These are phyloP conservation scores for Solanum boliviense DNA, from an alignment of 257 asterid genomes.

Conservation along the genomic window DNA sequence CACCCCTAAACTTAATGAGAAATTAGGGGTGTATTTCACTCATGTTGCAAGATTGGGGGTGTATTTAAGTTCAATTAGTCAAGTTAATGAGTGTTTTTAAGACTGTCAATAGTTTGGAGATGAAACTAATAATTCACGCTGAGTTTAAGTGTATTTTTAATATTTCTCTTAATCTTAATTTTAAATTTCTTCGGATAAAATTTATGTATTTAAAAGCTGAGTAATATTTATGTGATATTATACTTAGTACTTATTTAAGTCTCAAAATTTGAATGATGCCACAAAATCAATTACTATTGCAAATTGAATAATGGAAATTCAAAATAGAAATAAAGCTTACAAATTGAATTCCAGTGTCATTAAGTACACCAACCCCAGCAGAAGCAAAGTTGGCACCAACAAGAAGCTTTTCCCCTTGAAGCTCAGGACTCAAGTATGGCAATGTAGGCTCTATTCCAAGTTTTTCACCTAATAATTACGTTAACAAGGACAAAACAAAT, in stretches of 20 bases:
- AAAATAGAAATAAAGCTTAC: slow-evolving; percentile 23
- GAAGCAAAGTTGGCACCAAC: slow-evolving; percentile 92
- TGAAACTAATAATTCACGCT: too few relatives aligned
- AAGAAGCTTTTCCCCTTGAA: slow-evolving; percentile 38
- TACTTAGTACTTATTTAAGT: not conserved
- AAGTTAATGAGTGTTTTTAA: too few relatives aligned
- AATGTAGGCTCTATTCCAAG: slow-evolving; percentile 51
- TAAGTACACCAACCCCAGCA: slow-evolving; percentile 79
- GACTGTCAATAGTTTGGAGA: too few relatives aligned
- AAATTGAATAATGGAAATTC: not conserved
- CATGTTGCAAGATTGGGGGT: too few relatives aligned
- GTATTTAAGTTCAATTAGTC: too few relatives aligned
- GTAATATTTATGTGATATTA: not conserved
- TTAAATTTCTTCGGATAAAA: not conserved
- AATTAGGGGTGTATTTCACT: too few relatives aligned
- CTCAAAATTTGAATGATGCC: not conserved
- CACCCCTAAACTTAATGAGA: too few relatives aligned
- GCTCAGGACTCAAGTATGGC: slow-evolving; percentile 61
- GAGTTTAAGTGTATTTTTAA: too few relatives aligned
- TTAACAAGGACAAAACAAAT: not conserved
- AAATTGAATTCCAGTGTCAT: slow-evolving; percentile 81
- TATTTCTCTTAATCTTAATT: not conserved
- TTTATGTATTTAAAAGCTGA: not conserved
- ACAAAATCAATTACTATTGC: not conserved
- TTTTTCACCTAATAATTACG: slow-evolving; percentile 37